Evolutionary conservation across 331 rosid species (phyloP).

Genomic region (Prunus yedoensis): DNA sequence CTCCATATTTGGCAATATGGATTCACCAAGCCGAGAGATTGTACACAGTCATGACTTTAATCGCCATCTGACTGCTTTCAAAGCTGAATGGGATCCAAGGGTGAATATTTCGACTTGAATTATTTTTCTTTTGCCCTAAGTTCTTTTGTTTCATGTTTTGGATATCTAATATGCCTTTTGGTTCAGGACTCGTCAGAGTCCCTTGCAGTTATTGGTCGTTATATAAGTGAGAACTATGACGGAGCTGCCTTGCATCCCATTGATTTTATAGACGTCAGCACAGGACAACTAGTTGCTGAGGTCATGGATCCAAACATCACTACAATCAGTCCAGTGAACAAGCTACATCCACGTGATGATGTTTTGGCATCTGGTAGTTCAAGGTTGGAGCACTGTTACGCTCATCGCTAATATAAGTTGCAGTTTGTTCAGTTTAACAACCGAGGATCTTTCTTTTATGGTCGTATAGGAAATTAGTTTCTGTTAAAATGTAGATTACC

Average conservation of each 20-base stretch:
- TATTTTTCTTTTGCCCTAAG: not conserved
- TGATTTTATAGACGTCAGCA: conserved; percentile 82
- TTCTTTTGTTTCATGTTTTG: not conserved
- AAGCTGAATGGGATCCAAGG: conserved; percentile 99
- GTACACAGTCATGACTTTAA: conserved; percentile 94
- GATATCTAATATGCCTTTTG: not conserved
- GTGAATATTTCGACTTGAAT: conserved; percentile 30
- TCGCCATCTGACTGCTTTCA: conserved; percentile 87
- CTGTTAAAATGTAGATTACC: not conserved
- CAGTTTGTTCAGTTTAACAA: not conserved
- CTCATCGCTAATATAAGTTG: not conserved
- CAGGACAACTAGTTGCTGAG: conserved; percentile 89
- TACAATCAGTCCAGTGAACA: conserved; percentile 88
- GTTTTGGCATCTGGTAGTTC: conserved; percentile 90
- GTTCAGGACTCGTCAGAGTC: conserved; percentile 89
- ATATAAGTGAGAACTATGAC: conserved; percentile 86
- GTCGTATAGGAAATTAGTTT: no score
- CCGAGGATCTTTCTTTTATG: no score
- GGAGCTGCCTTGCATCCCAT: conserved; percentile 95
- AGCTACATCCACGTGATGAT: conserved; percentile 85
- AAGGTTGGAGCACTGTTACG: conserved; percentile 44
- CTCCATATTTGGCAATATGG: conserved; percentile 77
- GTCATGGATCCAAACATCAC: conserved; percentile 92
- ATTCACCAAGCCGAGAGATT: conserved; percentile 92
- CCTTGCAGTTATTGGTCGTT: conserved; percentile 86